A percentile compares a stretch with the other conserved stretches of the same genome.
Evolutionary conservation across 805 yeast genomes (phyloP).

Genomic region (Candida jianshihensis): DNA sequence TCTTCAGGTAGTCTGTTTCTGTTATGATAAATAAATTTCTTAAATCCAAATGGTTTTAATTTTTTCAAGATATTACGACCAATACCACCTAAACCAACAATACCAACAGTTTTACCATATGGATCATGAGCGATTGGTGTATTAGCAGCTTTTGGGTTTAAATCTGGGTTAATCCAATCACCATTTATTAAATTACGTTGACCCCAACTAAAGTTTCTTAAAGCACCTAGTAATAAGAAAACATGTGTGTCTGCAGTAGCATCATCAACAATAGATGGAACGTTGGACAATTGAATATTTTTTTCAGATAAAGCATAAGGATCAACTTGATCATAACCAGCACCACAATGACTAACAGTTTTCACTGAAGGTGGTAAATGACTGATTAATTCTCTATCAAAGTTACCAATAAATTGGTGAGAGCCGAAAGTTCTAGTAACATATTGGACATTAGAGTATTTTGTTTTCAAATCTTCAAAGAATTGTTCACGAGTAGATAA

Average conservation of each 20-base stretch:
- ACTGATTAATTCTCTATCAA: slow-evolving; percentile 53
- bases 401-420: slow-evolving; percentile 48
- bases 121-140: slow-evolving; percentile 70
- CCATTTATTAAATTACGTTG: slow-evolving; percentile 48
- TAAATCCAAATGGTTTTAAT: slow-evolving; percentile 70
- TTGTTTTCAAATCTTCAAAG: slow-evolving; percentile 26
- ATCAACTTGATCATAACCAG: slow-evolving; percentile 73
- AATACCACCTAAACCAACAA: slow-evolving; percentile 85
- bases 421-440: slow-evolving; percentile 50
- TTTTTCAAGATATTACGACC: slow-evolving; percentile 75
- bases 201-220: slow-evolving; percentile 62
- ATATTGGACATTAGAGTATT: slow-evolving; percentile 26
- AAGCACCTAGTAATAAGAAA: slow-evolving; percentile 51
- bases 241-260: slow-evolving; percentile 73
- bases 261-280: slow-evolving; percentile 58
- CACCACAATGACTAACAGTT: slow-evolving; percentile 58
- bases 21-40: slow-evolving; percentile 65
- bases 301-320: slow-evolving; percentile 42
- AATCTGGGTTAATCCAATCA: slow-evolving; percentile 42
- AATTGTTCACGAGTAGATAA: slow-evolving; percentile 33
- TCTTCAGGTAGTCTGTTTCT: slow-evolving; percentile 51
- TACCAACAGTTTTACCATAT: slow-evolving; percentile 67
- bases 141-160: slow-evolving; percentile 44
- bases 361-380: slow-evolving; percentile 48
- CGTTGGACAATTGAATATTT: slow-evolving; percentile 59